Evolutionary conservation across 2,329 filamentous ascomycete genomes (phyloP).

Genomic region (Aspergillus awamori): DNA sequence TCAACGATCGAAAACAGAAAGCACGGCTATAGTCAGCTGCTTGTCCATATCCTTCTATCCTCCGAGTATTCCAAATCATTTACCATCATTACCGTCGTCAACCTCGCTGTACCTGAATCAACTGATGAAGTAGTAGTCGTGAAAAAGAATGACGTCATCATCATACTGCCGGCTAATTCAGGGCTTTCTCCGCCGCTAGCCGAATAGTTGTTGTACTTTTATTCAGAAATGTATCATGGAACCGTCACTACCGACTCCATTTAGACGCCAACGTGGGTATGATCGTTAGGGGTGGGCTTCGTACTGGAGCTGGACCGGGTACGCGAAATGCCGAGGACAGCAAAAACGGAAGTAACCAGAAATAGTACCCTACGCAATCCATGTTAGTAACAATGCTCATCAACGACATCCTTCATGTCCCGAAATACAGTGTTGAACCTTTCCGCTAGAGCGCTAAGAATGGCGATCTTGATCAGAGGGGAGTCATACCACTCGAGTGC

Average conservation of each 20-base stretch:
- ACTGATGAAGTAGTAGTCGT: background rate
- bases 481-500: slow-evolving; percentile 51
- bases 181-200: background rate
- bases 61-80: background rate
- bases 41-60: background rate
- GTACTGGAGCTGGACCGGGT: slow-evolving; percentile 35
- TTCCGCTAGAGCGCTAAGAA: background rate
- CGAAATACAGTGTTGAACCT: too few relatives aligned
- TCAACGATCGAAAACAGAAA: background rate
- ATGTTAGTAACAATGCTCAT: slow-evolving; percentile 11
- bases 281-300: slow-evolving; percentile 29
- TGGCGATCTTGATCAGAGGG: background rate
- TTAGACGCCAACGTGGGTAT: slow-evolving; percentile 21
- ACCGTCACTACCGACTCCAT: slow-evolving; percentile 6
- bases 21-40: background rate
- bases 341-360: slow-evolving; percentile 53
- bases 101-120: background rate
- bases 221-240: background rate
- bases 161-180: background rate
- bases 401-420: background rate
- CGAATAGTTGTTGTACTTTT: background rate
- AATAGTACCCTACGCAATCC: slow-evolving; percentile 45
- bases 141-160: background rate
- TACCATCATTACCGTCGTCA: background rate
- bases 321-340: slow-evolving; percentile 51